Evolutionary conservation across 371 early-diverging fungal species (phyloP), one percentile per base, ranked within the genome.

Genomic region (Haplosporangium sp.): DNA sequence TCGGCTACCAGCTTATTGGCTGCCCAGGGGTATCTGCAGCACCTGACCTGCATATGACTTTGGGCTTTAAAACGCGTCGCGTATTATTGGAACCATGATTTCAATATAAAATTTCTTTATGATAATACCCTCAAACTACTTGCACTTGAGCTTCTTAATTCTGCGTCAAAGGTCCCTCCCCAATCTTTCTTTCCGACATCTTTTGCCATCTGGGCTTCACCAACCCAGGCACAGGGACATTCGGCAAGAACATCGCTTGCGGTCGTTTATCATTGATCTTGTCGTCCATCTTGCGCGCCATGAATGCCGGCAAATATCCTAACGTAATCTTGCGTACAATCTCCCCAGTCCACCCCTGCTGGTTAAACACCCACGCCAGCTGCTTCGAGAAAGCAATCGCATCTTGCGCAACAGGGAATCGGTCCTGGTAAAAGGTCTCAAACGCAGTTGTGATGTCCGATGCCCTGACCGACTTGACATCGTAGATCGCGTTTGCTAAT

Each of bases 401-500:
- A 14, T 1, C 45, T 14, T 43, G 46, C 16, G 58, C 61, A 40
- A 61, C 20, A 7, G 50, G 50, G 52, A 20, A 52, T 5, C 61
- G 42, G 21, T 52, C 61, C 6, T 52, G 52, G 41, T 41, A 51
- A 20, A 12, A 61, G n/a, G 41, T n/a, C 12, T 61, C 40, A 6
- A 61, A 51, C 1, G 52, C 61, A 11, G 10, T 51, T 11, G 47
- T 21, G 20, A 52, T 8, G 12, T 52, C 52, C 14, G 14, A 21
- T 5, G 21, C 2, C 7, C 42, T 51, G 51, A 41, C 37, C n/a
- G 59, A 43, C 12, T 16, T 36, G 2, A 51, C 5, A 21, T 41
- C 40, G 23, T 61, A 52, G 40, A 61, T 50, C n/a, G 9, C 36
- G 20, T 61, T 52, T 40, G 62, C 53, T 16, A 61, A 20, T 6